A percentile compares a stretch with the other conserved stretches of the same genome.
Evolutionary conservation across 2,329 filamentous ascomycete species (phyloP).

Genomic region (Penicillium brevicompactum): DNA sequence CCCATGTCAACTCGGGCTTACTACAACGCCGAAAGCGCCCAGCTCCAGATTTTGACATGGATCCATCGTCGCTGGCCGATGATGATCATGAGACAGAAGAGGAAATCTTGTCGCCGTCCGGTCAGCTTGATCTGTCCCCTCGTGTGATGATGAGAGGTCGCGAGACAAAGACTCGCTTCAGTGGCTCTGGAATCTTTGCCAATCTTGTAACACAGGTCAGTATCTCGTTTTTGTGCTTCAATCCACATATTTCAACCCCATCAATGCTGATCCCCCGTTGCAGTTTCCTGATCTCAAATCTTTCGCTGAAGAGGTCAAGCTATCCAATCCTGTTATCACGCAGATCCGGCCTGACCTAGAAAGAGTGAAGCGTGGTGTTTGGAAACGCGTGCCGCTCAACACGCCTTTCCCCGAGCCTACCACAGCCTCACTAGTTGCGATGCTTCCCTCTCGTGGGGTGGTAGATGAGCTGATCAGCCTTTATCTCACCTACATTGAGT

Average conservation of each 20-base stretch:
- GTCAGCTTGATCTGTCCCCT: slow-evolving; percentile 36
- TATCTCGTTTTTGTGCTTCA: neutral
- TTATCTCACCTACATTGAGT: slow-evolving; percentile 45
- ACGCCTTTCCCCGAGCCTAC: slow-evolving; percentile 33
- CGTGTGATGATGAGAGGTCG: slow-evolving; percentile 41
- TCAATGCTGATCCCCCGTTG: slow-evolving; percentile 11
- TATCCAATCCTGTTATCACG: slow-evolving; percentile 38
- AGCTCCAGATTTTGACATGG: slow-evolving; percentile 2
- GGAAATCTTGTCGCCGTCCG: slow-evolving; percentile 29
- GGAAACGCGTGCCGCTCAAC: slow-evolving; percentile 33
- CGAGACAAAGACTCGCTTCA: slow-evolving; percentile 45
- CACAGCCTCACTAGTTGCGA: slow-evolving; percentile 29
- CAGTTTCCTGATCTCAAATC: slow-evolving; percentile 43
- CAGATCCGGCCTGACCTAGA: slow-evolving; percentile 37
- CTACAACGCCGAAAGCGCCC: slow-evolving; percentile 30
- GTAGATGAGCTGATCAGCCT: slow-evolving; percentile 41
- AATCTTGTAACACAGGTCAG: slow-evolving; percentile 44
- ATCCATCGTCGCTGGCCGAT: slow-evolving; percentile 10
- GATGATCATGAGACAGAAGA: slow-evolving; percentile 23
- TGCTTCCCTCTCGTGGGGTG: slow-evolving; percentile 38
- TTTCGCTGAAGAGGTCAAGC: slow-evolving; percentile 42
- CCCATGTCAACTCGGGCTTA: slow-evolving; percentile 30
- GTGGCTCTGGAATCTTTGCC: slow-evolving; percentile 42
- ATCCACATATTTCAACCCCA: neutral
- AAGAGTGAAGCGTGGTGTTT: slow-evolving; percentile 34